Evolutionary conservation across 495 filamentous ascomycete genomes (phyloP).

Genomic region (Penicillium steckii): DNA sequence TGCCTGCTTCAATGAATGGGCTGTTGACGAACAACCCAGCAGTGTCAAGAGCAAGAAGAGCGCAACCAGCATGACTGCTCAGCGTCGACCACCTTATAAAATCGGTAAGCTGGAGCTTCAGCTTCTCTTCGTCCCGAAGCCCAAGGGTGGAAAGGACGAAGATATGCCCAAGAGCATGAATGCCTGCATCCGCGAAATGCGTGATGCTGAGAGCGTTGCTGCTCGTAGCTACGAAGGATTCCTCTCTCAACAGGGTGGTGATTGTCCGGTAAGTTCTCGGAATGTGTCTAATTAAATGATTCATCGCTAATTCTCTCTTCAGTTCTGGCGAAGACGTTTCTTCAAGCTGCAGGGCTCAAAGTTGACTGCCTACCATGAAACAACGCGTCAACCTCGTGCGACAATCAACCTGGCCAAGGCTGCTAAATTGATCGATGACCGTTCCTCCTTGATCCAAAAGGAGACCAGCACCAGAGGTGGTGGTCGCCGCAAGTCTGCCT

Average conservation of each 20-base stretch:
- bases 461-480: slow-evolving; percentile 72
- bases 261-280: slow-evolving; percentile 80
- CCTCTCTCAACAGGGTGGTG: slow-evolving; percentile 93
- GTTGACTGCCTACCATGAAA: slow-evolving; percentile 93
- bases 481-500: slow-evolving; percentile 84
- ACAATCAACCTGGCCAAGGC: slow-evolving; percentile 97
- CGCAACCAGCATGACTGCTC: slow-evolving; percentile 54
- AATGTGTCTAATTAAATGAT: background rate
- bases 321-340: slow-evolving; percentile 97
- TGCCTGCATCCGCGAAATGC: slow-evolving; percentile 86
- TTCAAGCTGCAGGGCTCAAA: slow-evolving; percentile 92
- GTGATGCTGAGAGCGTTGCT: slow-evolving; percentile 74
- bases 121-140: slow-evolving; percentile 89
- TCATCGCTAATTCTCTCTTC: slow-evolving; percentile 1
- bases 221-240: slow-evolving; percentile 79
- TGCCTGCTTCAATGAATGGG: slow-evolving; percentile 98
- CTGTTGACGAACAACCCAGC: slow-evolving; percentile 73
- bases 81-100: slow-evolving; percentile 83
- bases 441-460: slow-evolving; percentile 74
- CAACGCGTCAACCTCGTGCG: slow-evolving; percentile 89
- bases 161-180: slow-evolving; percentile 99
- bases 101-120: slow-evolving; percentile 92
- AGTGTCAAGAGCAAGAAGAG: slow-evolving; percentile 91
- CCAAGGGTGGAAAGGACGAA: slow-evolving; percentile 82
- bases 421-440: slow-evolving; percentile 89